A percentile compares a stretch with the other conserved stretches of the same genome.
These are phyloP conservation scores for Dichotomopilus funicola DNA, from an alignment of 2,329 filamentous ascomycete species.

Conservation along the genomic window DNA sequence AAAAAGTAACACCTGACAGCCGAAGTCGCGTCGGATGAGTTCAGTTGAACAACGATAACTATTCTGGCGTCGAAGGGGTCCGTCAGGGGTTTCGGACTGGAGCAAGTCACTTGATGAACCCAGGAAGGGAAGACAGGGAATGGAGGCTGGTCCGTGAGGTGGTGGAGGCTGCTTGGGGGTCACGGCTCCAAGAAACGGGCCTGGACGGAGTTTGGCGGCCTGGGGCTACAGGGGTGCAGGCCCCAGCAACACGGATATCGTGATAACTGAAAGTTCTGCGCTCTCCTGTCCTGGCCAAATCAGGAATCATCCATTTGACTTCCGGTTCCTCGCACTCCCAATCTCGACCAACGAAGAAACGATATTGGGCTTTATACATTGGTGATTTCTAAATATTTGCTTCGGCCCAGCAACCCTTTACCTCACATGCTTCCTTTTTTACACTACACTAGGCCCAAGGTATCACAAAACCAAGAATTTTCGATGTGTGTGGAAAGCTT, in stretches of 20 bases:
- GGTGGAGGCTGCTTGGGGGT: conserved; percentile 9
- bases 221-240: conserved; percentile 8
- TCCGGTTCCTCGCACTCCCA: no score
- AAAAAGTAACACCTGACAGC: no score
- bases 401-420: background rate
- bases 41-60: no score
- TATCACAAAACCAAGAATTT: background rate
- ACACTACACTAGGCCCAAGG: no score
- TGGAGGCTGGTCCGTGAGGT: conserved; percentile 8
- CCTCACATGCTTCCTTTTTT: background rate
- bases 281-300: no score
- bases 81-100: background rate
- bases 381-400: background rate
- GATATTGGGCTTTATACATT: background rate
- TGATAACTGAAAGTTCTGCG: conserved; percentile 1
- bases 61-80: no score
- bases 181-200: conserved; percentile 2
- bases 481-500: background rate
- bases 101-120: background rate
- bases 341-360: background rate
- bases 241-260: conserved; percentile 6
- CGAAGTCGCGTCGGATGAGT: no score
- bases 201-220: conserved; percentile 10
- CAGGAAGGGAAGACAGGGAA: conserved; percentile 1
- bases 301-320: no score